These are phyloP conservation scores for Globisporangium nodosum DNA, from an alignment of 352 stramenopile species.

Conservation along the genomic window DNA sequence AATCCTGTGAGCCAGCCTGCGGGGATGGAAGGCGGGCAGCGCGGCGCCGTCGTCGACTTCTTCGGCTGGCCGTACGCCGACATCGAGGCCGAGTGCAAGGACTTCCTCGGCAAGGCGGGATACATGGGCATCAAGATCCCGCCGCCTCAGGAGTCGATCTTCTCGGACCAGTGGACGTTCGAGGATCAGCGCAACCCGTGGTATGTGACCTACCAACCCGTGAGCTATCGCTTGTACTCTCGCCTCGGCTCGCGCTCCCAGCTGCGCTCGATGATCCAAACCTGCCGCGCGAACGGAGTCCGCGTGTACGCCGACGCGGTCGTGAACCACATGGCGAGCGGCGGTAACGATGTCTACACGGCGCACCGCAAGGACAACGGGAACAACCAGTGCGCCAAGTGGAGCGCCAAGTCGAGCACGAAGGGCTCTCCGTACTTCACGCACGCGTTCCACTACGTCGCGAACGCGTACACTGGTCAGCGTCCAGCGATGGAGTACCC, in stretches of 20 bases:
- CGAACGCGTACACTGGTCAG: too few relatives aligned
- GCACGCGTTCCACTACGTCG: too few relatives aligned
- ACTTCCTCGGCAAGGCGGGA: constrained; percentile 55
- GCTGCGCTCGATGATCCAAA: constrained; percentile 59
- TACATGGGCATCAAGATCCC: constrained; percentile 74
- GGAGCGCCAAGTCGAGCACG: too few relatives aligned
- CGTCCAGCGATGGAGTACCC: too few relatives aligned
- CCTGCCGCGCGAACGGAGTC: constrained; percentile 49
- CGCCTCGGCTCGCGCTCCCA: constrained; percentile 15
- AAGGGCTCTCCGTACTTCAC: too few relatives aligned
- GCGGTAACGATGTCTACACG: constrained; percentile 26
- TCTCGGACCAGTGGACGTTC: constrained; percentile 31
- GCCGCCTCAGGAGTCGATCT: constrained; percentile 39
- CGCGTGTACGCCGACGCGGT: constrained; percentile 59
- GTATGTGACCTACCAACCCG: constrained; percentile 33
- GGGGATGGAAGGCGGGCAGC: constrained; percentile 38
- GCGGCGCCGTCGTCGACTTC: constrained; percentile 58
- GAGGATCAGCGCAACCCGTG: too few relatives aligned
- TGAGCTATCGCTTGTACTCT: constrained; percentile 43
- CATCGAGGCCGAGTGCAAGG: constrained; percentile 51
- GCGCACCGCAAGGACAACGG: too few relatives aligned
- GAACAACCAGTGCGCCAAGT: too few relatives aligned
- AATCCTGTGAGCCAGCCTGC: constrained; percentile 25
- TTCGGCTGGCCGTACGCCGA: constrained; percentile 66
- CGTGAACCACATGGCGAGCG: constrained; percentile 53